These are phyloP conservation scores for Carallia pectinifolia DNA, from an alignment of 345 rosid species.

Conservation along the genomic window DNA sequence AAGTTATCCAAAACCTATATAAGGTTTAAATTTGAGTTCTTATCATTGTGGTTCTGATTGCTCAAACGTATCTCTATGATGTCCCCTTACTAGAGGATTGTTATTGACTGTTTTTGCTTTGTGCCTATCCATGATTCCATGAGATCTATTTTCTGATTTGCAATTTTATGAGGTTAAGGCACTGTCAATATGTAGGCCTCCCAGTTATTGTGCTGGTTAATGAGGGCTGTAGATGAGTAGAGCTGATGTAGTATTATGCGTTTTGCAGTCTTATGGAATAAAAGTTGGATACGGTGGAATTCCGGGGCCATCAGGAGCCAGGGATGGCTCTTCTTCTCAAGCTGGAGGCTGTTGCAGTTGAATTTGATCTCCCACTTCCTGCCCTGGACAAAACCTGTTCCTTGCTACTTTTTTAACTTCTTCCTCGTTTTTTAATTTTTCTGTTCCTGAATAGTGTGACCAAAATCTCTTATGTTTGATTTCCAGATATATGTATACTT, in stretches of 20 bases:
- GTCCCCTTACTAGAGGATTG: not conserved
- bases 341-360: constrained; percentile 88
- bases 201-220: not conserved
- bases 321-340: constrained; percentile 78
- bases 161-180: not conserved
- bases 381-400: not conserved
- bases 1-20: too few relatives aligned
- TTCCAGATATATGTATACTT: constrained; percentile 9
- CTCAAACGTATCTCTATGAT: too few relatives aligned
- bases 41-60: too few relatives aligned
- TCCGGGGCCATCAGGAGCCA: constrained; percentile 90
- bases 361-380: constrained; percentile 14
- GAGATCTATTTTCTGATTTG: not conserved
- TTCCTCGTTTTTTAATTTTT: not conserved
- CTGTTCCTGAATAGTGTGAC: constrained; percentile 6
- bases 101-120: not conserved
- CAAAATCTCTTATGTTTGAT: not conserved
- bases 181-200: not conserved
- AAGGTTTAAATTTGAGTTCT: too few relatives aligned
- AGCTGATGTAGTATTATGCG: constrained; percentile 16
- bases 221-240: constrained; percentile 1
- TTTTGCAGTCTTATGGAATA: constrained; percentile 80
- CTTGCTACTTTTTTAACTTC: not conserved
- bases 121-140: not conserved
- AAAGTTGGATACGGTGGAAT: constrained; percentile 97